Conservation (phyloP, 208 protist species). For the Trypanosomatidae sp. region DNA sequence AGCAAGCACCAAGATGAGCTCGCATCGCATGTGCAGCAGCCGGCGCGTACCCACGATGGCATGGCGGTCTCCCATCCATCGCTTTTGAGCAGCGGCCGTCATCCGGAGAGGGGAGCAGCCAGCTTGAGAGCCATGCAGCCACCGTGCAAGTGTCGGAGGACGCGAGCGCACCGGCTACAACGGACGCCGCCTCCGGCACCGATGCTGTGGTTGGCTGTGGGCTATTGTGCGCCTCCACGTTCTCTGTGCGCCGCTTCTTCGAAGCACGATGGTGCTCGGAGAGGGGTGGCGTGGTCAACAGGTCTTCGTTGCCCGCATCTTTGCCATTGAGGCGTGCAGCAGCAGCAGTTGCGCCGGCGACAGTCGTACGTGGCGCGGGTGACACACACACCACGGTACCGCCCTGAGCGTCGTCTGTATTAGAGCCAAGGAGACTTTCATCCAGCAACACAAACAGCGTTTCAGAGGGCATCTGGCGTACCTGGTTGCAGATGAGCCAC, state of each 20-base stretch:
- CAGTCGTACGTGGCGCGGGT: not conserved
- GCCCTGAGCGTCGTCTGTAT: not conserved
- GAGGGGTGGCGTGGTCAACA: not conserved
- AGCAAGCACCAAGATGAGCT: slow-evolving; percentile 22
- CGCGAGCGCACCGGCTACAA: not conserved
- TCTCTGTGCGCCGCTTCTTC: slow-evolving; percentile 2
- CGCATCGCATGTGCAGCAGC: slow-evolving; percentile 12
- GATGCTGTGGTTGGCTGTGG: not conserved
- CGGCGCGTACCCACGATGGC: not conserved
- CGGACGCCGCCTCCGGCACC: not conserved
- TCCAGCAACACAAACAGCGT: slow-evolving; percentile 21
- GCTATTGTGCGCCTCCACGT: not conserved
- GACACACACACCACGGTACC: not conserved
- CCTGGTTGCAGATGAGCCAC: slow-evolving; percentile 1
- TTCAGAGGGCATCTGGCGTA: not conserved
- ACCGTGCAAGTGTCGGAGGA: not conserved
- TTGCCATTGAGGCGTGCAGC: not conserved
- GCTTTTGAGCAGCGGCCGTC: not conserved
- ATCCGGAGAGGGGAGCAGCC: slow-evolving; percentile 2
- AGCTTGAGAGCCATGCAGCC: slow-evolving; percentile 6
- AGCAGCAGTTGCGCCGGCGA: not conserved
- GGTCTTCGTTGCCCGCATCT: not conserved
- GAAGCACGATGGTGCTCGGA: not conserved
- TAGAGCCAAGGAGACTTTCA: not conserved
- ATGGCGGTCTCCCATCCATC: not conserved